Base-by-base conservation (phyloP, 352 stramenopile species). In the Globisporangium paroecandrum region DNA sequence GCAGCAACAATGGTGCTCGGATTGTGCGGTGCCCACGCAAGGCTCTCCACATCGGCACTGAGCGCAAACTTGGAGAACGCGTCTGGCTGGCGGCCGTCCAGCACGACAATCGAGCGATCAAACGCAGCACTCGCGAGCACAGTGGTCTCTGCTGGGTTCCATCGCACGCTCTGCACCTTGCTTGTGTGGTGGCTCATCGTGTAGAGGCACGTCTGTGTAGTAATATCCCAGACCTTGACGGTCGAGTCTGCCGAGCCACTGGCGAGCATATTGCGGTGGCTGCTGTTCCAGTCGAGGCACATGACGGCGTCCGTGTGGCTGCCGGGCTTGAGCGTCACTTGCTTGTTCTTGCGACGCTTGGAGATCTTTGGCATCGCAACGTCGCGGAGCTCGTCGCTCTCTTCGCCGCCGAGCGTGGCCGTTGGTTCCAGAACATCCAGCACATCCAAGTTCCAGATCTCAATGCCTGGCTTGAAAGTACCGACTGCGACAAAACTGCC, bases 391-490 rank as follows among this genome's bases (percentile, higher is more conserved):
- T 90, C 78, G 24, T 90, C 75, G 60, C 97, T 81, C 78, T 81
- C 83, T 77, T 98, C 96, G 22, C 97, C 97, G 34, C 98, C 98
- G 22, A 99, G 84, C 24, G 97, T 95, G 20, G 93, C 90, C 1
- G 88, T 87, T 0, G 98, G 98, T 77, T 99, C 98, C 4, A 99
- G 77, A 15, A 98, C 93, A 78, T 99, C 98, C 57, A 99, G 78
- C 20, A 99, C 94, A 74, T 99, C 98, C 2, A 99, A 81, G 77
- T 99, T 99, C 98, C 98, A 99, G 75, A 99, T 98, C 79, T 99
- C 98, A 82, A 99, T 99, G n/a, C 91, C 97, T 0, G 98, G 89
- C 69, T 98, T 94, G 78, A 99, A 99, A 15, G 98, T 99, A 38
- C 98, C 98, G n/a, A 99, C 96, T 0, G 98, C 98, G 12, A 98